Evolutionary conservation across 2,329 filamentous ascomycete genomes (phyloP), one percentile per base, ranked within the genome.

Genomic region (Purpureocillium lavendulum): DNA sequence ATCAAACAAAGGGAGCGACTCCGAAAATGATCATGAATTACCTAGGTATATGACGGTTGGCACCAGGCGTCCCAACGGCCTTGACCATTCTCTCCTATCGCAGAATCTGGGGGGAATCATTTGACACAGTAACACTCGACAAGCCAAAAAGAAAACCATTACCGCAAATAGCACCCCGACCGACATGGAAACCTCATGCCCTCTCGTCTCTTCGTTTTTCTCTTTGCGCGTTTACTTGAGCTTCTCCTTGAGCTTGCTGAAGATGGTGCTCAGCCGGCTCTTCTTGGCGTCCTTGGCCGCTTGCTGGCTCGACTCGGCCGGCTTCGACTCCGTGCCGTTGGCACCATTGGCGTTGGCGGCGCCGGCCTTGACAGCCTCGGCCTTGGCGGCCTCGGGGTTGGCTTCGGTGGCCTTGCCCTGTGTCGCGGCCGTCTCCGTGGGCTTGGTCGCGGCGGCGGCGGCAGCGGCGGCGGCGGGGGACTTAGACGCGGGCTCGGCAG

Each of bases 261-360:
- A 75, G 51, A 84, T 73, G 39, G 70, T 63, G 60, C 79, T 83
- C 43, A 81, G 51, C 39, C 80, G 70, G 59, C 75, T 69, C 67
- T 79, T 80, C 69, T 82, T 84, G 65, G 76, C 78, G 38, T 77
- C 70, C 13, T 66, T 61, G 40, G 51, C 49, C 10, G 43, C 42
- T 15, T 54, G 36, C 47, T 52, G 54, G 47, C 40, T 40, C 35
- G 44, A 36, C 42, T 49, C 41, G 17, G 49, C 30, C 16, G 42
- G 33, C 45, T 48, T 51, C 38, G 42, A 33, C 39, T 50, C 49
- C 9, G 54, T 30, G 7, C 47, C 50, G 33, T 52, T 52, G 30
- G 45, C 42, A n/a, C 30, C 40, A 28, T 48, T 45, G 15, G 43
- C 40, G 29, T 48, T 45, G 15, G 43, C 40, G 14, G 43, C 40